phyloP scores from a whole-genome alignment of 2,329 filamentous ascomycete genomes.

The Calonectria hawksworthii region DNA sequence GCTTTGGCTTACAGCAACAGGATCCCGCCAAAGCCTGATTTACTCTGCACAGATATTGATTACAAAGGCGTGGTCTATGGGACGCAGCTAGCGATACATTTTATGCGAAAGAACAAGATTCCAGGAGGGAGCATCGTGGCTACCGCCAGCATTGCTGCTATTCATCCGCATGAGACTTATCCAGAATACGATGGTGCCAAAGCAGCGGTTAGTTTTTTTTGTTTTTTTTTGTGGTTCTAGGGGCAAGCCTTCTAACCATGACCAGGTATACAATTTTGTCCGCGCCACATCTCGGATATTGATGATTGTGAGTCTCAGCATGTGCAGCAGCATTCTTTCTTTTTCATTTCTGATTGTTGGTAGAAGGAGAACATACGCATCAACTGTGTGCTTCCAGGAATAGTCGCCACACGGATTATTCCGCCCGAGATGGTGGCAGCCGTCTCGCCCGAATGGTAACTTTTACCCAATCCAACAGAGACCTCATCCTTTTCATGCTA shows the following conservation, averaged over 20 bases:
- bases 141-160: constrained; percentile 58
- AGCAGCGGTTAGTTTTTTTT: constrained; percentile 60
- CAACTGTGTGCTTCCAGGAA: constrained; percentile 63
- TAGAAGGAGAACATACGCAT: constrained; percentile 63
- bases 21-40: constrained; percentile 60
- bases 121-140: constrained; percentile 60
- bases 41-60: constrained; percentile 62
- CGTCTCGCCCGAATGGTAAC: constrained; percentile 51
- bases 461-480: background rate
- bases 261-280: constrained; percentile 50
- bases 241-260: background rate
- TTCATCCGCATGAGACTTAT: constrained; percentile 59
- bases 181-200: constrained; percentile 67
- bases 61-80: constrained; percentile 66
- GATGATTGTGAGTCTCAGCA: constrained; percentile 41
- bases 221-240: too few species aligned
- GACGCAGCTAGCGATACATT: constrained; percentile 63
- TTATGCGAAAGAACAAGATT: constrained; percentile 63
- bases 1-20: constrained; percentile 20
- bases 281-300: constrained; percentile 55
- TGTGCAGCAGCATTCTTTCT: fast-evolving
- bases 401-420: constrained; percentile 60
- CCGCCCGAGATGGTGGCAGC: constrained; percentile 59
- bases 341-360: background rate
- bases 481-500: background rate